Base-by-base conservation (phyloP, 306 rosid genomes). In the Astragalus glycyphyllos region DNA sequence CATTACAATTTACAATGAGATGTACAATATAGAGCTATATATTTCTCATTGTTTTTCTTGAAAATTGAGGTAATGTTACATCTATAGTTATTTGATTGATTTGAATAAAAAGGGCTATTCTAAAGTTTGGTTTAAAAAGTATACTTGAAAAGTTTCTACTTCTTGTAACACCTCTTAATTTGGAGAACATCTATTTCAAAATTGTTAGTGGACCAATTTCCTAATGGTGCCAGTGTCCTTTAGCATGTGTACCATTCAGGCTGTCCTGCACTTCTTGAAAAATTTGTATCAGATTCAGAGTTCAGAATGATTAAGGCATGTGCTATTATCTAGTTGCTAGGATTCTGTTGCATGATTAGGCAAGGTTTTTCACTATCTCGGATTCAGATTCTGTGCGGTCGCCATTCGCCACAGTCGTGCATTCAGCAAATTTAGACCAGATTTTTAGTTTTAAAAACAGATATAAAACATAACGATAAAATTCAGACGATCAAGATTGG, bases 181-280 rank as follows among this genome's bases (percentile, higher is more conserved):
- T 47, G 69, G 11, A 48, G 29, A 48, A 6, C 29, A 23, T 23
- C 29, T 23, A 23, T 23, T 23, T 23, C 29, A 23, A 23, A 23
- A 46, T 32, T 70, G 48, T 53, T 45, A 53, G 23, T 13, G 41
- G 59, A 38, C 62, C 71, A 55, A 38, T 47, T 40, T 65, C 40
- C 68, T 72, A 29, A 9, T 41, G 26, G 48, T 64, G 59, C n/a
- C 68, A 62, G 46, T 62, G 73, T 55, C 73, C 63, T 65, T 60
- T 68, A 46, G 35, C 69, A 57, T 32, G 69, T 74, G 42, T 29
- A 45, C 54, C 34, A 53, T 45, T 59, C 38, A 58, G 58, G 58
- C 48, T 65, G 57, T 58, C 60, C 46, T 57, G 11, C 42, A 41
- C 47, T 60, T 56, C 45, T 48, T 58, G 5, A 16, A 20, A 6